Evolutionary conservation across 2,329 filamentous ascomycete genomes (phyloP), one percentile per base, ranked within the genome.

Genomic region (Talaromyces albobiverticillius): DNA sequence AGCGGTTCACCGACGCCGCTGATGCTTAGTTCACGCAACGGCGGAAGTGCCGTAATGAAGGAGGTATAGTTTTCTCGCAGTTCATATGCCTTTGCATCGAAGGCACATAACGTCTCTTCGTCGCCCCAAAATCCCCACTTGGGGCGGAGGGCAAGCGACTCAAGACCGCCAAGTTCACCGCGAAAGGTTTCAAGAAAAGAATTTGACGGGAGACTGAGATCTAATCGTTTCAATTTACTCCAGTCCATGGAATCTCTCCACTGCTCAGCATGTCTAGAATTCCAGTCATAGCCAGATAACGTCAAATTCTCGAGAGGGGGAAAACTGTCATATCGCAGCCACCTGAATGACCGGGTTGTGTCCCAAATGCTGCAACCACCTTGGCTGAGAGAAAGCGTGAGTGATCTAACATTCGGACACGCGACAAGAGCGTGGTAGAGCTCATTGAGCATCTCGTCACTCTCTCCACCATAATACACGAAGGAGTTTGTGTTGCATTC

Each of bases 81-180:
- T 46, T 46, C 43, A 18, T 46, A 23, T 8, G 25, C n/a, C 31
- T 23, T 46, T 31, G 43, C 43, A 32, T 46, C 43, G 31, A 46
- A 46, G 43, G 43, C 14, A 46, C 43, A 46, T 14, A 46, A 46
- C 43, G 43, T 32, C 43, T 46, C 25, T 46, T 46, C 43, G 43
- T 46, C 43, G 11, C 43, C 43, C 43, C 43, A 46, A 46, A 46
- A 46, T 32, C 43, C 43, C 13, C 14, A 46, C n/a, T 13, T 10
- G 18, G 31, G 43, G 43, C 43, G 43, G 2, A 46, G 43, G 43
- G 18, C 25, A 46, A 46, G 43, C n/a, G 43, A 46, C 25, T 46
- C 25, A 31, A 46, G 43, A 46, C 43, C 43, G 43, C 26, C 43
- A n/a, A 46, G 25, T 26, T 46, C 43, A 46, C 29, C 43, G 25